Evolutionary conservation across 2,329 filamentous ascomycete genomes (phyloP).

Genomic region (Coniochaeta sp.): DNA sequence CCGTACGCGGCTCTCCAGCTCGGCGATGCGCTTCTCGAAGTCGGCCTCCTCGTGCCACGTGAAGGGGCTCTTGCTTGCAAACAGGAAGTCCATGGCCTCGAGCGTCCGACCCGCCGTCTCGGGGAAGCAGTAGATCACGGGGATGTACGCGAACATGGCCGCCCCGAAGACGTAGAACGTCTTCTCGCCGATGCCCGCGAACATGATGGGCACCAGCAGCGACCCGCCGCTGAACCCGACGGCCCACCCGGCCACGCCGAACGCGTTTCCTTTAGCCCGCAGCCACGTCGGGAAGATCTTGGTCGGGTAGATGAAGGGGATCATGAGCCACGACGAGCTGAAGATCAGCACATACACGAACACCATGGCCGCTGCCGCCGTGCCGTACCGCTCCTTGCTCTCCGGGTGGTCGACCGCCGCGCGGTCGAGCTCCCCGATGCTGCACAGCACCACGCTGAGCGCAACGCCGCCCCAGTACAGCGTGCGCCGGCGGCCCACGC

Average conservation of each 20-base stretch:
- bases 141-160: constrained; percentile 57
- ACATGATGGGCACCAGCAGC: constrained; percentile 52
- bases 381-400: constrained; percentile 18
- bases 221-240: constrained; percentile 50
- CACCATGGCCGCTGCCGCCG: constrained; percentile 21
- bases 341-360: constrained; percentile 35
- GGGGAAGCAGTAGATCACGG: constrained; percentile 65
- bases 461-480: constrained; percentile 60
- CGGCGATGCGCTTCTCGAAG: neutral
- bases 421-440: constrained; percentile 55
- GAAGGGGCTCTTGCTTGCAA: constrained; percentile 60
- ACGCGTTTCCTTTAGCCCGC: constrained; percentile 67
- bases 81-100: constrained; percentile 69
- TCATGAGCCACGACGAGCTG: constrained; percentile 39
- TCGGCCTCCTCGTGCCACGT: constrained; percentile 46
- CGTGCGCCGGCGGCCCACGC: constrained; percentile 62
- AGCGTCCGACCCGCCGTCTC: constrained; percentile 68
- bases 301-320: constrained; percentile 51
- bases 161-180: constrained; percentile 68
- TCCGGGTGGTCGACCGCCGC: constrained; percentile 26
- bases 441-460: constrained; percentile 61
- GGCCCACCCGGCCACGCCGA: constrained; percentile 68
- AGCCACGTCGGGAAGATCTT: constrained; percentile 69
- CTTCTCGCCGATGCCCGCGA: constrained; percentile 58
- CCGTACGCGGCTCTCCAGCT: neutral